Conservation (phyloP, 768 basidiomycete genomes). For the Tulasnella calospora region DNA sequence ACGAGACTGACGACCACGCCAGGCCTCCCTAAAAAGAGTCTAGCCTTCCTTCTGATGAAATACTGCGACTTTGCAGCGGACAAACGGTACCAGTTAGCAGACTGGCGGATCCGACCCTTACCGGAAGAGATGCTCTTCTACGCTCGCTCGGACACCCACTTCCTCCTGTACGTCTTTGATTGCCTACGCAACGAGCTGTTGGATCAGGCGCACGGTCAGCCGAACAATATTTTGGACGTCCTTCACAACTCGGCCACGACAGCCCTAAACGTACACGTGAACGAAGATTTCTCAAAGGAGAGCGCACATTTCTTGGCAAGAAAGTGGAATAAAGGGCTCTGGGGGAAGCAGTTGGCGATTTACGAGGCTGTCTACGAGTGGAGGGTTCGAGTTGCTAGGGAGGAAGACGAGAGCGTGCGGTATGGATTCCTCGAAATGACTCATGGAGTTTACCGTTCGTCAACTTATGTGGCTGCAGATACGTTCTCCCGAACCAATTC, state of each 20-base stretch:
- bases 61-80: conserved; percentile 89
- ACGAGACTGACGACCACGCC: neutral
- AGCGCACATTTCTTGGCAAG: conserved; percentile 76
- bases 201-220: conserved; percentile 39
- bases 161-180: conserved; percentile 88
- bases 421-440: conserved; percentile 38
- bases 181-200: conserved; percentile 80
- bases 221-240: conserved; percentile 42
- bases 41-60: conserved; percentile 77
- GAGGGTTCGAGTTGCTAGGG: conserved; percentile 72
- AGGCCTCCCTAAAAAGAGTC: conserved; percentile 81
- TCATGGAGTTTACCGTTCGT: neutral
- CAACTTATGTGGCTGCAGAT: conserved; percentile 42
- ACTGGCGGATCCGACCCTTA: conserved; percentile 93
- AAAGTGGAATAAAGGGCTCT: conserved; percentile 71
- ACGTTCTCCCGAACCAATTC: conserved; percentile 68
- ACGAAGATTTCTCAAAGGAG: conserved; percentile 54
- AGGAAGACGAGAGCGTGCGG: conserved; percentile 83
- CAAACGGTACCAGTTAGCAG: conserved; percentile 94
- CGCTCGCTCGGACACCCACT: conserved; percentile 95
- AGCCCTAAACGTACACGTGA: conserved; percentile 59
- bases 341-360: conserved; percentile 52
- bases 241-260: conserved; percentile 73
- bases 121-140: conserved; percentile 86
- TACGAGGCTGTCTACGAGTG: conserved; percentile 73